Evolutionary conservation across 2,329 filamentous ascomycete species (phyloP), one percentile per base, ranked within the genome.

Genomic region (Fusarium solani-melongenae): DNA sequence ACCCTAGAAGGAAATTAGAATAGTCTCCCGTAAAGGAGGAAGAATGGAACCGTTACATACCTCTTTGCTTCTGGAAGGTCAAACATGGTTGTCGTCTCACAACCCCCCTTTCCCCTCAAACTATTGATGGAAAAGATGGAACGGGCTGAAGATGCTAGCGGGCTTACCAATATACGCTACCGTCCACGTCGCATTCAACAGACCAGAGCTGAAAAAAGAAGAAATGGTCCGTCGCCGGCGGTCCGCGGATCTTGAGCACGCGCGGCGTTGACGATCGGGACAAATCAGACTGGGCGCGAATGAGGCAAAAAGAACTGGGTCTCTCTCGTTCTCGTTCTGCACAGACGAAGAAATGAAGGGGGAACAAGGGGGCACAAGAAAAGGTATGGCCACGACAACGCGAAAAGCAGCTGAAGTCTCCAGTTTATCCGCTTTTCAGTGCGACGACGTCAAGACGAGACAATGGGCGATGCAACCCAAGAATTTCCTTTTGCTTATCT

Each of bases 1-100:
- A 91, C 86, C 70, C 89, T 90, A 63, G 34, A 14, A 24, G 14
- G 22, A 10, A 22, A 33, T 77, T 56, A 77, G 68, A 36, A 63
- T 36, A 14, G 10, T n/a, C 12, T 51, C 38, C n/a, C 11, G 24
- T 24, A 5, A 15, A 8, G 29, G 41, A 56, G 9, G 17, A 3
- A 34, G n/a, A 55, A 15, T n/a, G 27, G 12, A 34, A 29, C 29
- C 38, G 29, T 55, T 58, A 63, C 62, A 68, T 56, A 81, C 81
- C 81, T 79, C 66, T 82, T 82, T 36, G 80, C 81, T 36, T 78
- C 70, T 7, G 78, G 78, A 12, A 80, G 41, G 29, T 78, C 75
- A 59, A 82, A 80, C 80, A 82, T 81, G 63, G 31, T 64, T 46
- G 44, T 11, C 31, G 33, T 27, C 36, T 41, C 53, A 46, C 27